Conservation (phyloP, 2,329 filamentous ascomycete species). For the Ophiosphaerella korrae region DNA sequence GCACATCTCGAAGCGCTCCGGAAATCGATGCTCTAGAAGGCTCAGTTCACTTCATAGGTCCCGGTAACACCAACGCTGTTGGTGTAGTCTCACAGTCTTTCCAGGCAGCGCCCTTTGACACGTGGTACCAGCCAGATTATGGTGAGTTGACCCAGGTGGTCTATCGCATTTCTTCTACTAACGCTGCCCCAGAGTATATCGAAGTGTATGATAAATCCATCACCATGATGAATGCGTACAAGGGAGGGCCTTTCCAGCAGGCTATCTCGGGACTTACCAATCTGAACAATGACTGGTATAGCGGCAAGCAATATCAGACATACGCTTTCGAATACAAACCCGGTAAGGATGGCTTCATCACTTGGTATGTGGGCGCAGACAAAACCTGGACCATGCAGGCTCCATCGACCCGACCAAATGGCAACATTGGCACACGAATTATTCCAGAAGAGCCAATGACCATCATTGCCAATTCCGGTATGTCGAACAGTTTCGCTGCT, state of each 20-base stretch:
- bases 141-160: conserved; percentile 32
- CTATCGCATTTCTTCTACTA: conserved; percentile 8
- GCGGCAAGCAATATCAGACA: conserved; percentile 60
- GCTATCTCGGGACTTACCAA: conserved; percentile 60
- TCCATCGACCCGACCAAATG: conserved; percentile 67
- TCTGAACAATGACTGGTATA: conserved; percentile 64
- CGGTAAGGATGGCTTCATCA: conserved; percentile 64
- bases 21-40: conserved; percentile 76
- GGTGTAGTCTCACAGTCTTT: conserved; percentile 69
- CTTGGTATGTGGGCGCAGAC: conserved; percentile 70
- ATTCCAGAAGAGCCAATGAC: conserved; percentile 72
- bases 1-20: conserved; percentile 68
- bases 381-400: conserved; percentile 68
- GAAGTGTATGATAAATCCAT: conserved; percentile 66
- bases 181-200: conserved; percentile 57
- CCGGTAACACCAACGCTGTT: conserved; percentile 57
- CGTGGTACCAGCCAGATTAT: conserved; percentile 69
- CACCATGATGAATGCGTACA: conserved; percentile 60
- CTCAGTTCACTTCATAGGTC: conserved; percentile 60
- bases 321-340: conserved; percentile 62
- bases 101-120: conserved; percentile 72
- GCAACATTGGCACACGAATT: conserved; percentile 69
- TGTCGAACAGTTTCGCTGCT: conserved; percentile 68
- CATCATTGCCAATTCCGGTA: conserved; percentile 71
- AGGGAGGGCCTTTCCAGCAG: conserved; percentile 61